phyloP scores from a whole-genome alignment of 306 rosid genomes.

The Arachis stenosperma region DNA sequence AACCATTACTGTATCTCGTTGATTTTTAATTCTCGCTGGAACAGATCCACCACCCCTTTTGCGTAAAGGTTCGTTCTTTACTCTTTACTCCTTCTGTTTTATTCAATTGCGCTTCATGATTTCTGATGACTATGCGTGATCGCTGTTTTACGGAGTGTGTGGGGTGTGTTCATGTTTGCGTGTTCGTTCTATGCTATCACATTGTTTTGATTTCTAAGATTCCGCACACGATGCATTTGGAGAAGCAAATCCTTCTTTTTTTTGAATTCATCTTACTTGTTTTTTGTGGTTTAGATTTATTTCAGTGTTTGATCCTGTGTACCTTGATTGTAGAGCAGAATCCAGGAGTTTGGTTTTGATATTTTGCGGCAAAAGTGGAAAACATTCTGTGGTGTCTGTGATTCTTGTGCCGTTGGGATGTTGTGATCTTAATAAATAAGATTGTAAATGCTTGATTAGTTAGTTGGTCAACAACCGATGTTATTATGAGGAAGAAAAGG shows the following conservation, averaged over 20 bases:
- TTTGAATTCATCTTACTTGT: not conserved
- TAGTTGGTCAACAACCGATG: conserved; percentile 32
- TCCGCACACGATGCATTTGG: not conserved
- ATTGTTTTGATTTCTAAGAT: conserved; percentile 15
- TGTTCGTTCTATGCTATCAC: conserved; percentile 6
- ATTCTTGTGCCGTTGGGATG: conserved; percentile 1
- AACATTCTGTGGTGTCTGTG: conserved; percentile 13
- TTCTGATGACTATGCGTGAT: conserved; percentile 13
- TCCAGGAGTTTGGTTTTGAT: conserved; percentile 14
- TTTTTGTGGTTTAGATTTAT: conserved; percentile 1
- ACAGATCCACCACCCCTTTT: conserved; percentile 7
- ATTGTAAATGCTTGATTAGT: conserved; percentile 28
- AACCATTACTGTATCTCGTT: not conserved
- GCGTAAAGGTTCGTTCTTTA: not conserved
- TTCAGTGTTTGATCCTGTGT: conserved; percentile 22
- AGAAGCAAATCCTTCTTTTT: not conserved
- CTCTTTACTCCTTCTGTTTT: conserved; percentile 21
- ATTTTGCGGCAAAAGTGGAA: conserved; percentile 1
- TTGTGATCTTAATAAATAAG: conserved; percentile 8
- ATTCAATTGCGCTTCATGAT: not conserved
- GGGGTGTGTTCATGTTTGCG: not conserved
- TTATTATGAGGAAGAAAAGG: conserved; percentile 96
- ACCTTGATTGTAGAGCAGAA: conserved; percentile 36
- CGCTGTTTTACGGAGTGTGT: not conserved
- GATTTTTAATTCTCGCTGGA: conserved; percentile 3